Evolutionary conservation across 139 green algal species (phyloP).

Genomic region (Haematococcus sp.): DNA sequence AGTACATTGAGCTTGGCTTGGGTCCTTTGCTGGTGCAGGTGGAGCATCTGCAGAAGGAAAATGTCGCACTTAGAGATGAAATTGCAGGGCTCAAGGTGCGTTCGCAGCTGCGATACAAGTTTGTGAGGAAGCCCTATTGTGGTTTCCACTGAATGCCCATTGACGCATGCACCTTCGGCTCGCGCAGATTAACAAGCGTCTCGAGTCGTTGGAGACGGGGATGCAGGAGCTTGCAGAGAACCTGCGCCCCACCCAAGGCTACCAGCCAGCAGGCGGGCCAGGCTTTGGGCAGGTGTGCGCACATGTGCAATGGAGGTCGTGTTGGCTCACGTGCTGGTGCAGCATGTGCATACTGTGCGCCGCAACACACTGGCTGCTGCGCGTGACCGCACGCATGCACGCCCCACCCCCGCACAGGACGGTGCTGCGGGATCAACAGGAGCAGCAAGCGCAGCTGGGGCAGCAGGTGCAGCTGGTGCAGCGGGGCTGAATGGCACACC

Average conservation of each 20-base stretch:
- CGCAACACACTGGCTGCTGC: too few species aligned
- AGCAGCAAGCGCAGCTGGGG: not conserved
- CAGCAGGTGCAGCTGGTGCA: not conserved
- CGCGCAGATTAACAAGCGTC: constrained; percentile 22
- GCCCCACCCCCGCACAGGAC: not conserved
- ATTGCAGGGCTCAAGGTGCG: constrained; percentile 30
- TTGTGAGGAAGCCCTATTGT: not conserved
- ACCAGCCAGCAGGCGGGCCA: not conserved
- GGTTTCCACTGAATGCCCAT: not conserved
- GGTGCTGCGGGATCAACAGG: not conserved
- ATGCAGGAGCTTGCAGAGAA: constrained; percentile 41
- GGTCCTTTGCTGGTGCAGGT: constrained; percentile 21
- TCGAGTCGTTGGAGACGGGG: constrained; percentile 32
- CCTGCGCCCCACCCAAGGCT: not conserved
- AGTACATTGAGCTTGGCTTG: not conserved
- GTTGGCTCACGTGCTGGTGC: too few species aligned
- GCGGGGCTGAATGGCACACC: not conserved
- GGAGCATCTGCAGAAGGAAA: constrained; percentile 32
- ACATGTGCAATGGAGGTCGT: too few species aligned
- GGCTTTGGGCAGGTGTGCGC: not conserved
- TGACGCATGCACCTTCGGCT: not conserved
- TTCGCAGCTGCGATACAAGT: not conserved
- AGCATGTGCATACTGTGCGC: too few species aligned
- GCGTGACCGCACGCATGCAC: too few species aligned
- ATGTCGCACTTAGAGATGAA: constrained; percentile 25